Evolutionary conservation across 2,329 filamentous ascomycete genomes (phyloP).

Genomic region (Leptosphaerulina australis): DNA sequence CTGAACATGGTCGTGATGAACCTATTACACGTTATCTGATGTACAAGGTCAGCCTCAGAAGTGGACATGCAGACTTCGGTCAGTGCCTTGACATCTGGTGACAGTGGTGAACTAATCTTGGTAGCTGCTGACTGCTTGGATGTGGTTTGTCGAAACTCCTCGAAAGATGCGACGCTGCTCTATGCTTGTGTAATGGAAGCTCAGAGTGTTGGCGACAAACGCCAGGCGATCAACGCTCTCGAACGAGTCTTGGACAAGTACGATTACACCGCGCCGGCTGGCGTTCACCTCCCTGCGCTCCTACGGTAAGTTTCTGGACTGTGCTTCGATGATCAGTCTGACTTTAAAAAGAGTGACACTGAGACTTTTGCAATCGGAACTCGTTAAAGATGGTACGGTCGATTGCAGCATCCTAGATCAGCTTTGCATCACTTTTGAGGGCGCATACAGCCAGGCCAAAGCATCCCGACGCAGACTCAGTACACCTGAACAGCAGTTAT

Average conservation of each 20-base stretch:
- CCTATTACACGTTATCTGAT: slow-evolving; percentile 73
- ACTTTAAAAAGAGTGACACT: slow-evolving; percentile 49
- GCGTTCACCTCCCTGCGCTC: slow-evolving; percentile 66
- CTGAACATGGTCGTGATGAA: slow-evolving; percentile 63
- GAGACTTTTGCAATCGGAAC: slow-evolving; percentile 53
- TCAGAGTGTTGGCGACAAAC: slow-evolving; percentile 66
- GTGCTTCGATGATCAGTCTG: slow-evolving; percentile 14
- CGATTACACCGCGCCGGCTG: slow-evolving; percentile 55
- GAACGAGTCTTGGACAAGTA: slow-evolving; percentile 65
- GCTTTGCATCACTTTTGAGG: slow-evolving; percentile 62
- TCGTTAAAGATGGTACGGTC: slow-evolving; percentile 43
- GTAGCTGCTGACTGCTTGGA: slow-evolving; percentile 69
- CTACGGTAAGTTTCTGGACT: slow-evolving; percentile 59
- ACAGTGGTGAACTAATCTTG: slow-evolving; percentile 14
- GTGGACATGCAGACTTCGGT: slow-evolving; percentile 61
- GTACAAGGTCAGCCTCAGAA: slow-evolving; percentile 72
- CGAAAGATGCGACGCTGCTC: slow-evolving; percentile 67
- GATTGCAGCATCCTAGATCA: slow-evolving; percentile 50
- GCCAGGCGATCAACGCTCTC: slow-evolving; percentile 64
- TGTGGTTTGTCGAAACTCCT: slow-evolving; percentile 60
- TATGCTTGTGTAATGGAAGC: slow-evolving; percentile 83
- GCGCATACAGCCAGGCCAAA: slow-evolving; percentile 55
- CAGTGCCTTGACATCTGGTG: slow-evolving; percentile 13
- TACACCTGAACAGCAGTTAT: slow-evolving; percentile 52
- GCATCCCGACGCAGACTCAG: slow-evolving; percentile 51